These are phyloP conservation scores for Mortierella sp. DNA, from an alignment of 371 early-diverging fungal species.

Conservation along the genomic window DNA sequence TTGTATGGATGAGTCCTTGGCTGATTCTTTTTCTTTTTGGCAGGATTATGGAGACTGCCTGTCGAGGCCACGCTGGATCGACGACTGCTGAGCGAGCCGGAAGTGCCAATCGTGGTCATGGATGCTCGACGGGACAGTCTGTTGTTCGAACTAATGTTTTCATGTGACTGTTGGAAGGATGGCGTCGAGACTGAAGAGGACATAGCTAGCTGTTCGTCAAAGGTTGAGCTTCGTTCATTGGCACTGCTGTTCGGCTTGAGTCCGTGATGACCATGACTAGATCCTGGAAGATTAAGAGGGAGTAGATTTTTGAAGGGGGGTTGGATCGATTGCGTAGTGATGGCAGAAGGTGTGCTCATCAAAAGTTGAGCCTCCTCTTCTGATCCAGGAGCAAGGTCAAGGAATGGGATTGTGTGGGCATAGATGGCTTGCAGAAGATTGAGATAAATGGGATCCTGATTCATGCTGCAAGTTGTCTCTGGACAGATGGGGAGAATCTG, in stretches of 20 bases:
- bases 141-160: background rate
- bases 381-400: slow-evolving; percentile 45
- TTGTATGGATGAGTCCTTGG: slow-evolving; percentile 50
- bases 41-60: slow-evolving; percentile 30
- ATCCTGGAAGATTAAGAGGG: slow-evolving; percentile 12
- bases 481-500: slow-evolving; percentile 53
- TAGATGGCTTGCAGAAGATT: slow-evolving; percentile 50
- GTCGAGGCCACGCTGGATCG: slow-evolving; percentile 20
- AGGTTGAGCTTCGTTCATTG: too few relatives aligned
- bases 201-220: background rate
- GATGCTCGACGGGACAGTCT: slow-evolving; percentile 32
- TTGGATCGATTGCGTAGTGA: slow-evolving; percentile 47
- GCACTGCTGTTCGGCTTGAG: too few relatives aligned
- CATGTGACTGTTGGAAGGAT: slow-evolving; percentile 19
- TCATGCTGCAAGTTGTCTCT: slow-evolving; percentile 52
- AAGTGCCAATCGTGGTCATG: slow-evolving; percentile 18
- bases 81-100: slow-evolving; percentile 15
- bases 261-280: background rate
- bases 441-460: slow-evolving; percentile 48
- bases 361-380: slow-evolving; percentile 35
- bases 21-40: slow-evolving; percentile 43
- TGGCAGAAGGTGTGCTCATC: slow-evolving; percentile 39
- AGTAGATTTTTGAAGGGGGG: slow-evolving; percentile 44
- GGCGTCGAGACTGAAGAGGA: slow-evolving; percentile 34
- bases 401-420: slow-evolving; percentile 48